phyloP scores from a whole-genome alignment of 179 eudicot genomes.

The Silene coronaria region DNA sequence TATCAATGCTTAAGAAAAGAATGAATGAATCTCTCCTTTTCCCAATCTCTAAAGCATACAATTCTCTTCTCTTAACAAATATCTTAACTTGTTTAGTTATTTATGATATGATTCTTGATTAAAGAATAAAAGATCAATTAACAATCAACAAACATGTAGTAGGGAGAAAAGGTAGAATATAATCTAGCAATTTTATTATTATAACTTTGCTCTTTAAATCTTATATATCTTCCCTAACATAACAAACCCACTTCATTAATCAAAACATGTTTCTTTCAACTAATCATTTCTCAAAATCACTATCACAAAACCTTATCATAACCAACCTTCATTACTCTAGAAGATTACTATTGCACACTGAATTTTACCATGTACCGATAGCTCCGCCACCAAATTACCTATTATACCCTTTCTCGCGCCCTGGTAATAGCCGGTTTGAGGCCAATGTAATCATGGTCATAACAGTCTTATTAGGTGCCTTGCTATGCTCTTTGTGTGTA shows the following conservation, averaged over 20 bases:
- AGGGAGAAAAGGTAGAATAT: not conserved
- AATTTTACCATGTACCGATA: not conserved
- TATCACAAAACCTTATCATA: not conserved
- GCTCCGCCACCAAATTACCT: conserved; percentile 8
- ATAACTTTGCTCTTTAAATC: not conserved
- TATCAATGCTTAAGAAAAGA: conserved; percentile 12
- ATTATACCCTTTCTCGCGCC: conserved; percentile 2
- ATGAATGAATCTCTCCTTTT: conserved; percentile 6
- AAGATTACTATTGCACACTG: conserved; percentile 20
- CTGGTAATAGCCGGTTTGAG: conserved; percentile 15
- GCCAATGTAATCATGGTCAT: conserved; percentile 25
- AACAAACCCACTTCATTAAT: not conserved
- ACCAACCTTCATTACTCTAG: conserved; percentile 21
- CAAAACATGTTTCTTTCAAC: conserved; percentile 15
- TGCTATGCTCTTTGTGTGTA: conserved; percentile 28
- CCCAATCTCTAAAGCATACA: not conserved
- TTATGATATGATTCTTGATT: conserved; percentile 15
- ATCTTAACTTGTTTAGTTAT: not conserved
- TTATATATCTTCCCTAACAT: conserved; percentile 11
- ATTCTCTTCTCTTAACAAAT: not conserved
- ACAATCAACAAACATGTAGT: not conserved
- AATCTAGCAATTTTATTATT: not conserved
- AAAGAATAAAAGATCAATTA: not conserved
- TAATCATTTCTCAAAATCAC: not conserved
- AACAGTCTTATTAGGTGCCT: conserved; percentile 24